A percentile compares a stretch with the other conserved stretches of the same genome.
These are phyloP conservation scores for Trichosporon faecale DNA, from an alignment of 1,284 basidiomycete species.

Conservation along the genomic window DNA sequence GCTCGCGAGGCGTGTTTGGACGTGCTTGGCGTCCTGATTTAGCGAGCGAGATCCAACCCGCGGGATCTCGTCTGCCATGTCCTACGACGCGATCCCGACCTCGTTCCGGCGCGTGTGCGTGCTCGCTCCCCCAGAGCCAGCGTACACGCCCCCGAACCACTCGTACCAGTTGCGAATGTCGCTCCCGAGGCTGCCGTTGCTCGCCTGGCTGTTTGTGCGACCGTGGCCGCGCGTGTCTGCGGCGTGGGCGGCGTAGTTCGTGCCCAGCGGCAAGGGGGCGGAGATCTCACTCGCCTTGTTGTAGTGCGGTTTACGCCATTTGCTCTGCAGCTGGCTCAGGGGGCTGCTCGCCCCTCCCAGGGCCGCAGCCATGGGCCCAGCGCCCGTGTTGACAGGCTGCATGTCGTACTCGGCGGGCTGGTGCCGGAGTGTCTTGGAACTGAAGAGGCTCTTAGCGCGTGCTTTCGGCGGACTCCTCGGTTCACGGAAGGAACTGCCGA, in stretches of 20 bases:
- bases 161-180: slow-evolving; percentile 7
- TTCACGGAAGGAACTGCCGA: neutral
- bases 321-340: slow-evolving; percentile 16
- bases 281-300: slow-evolving; percentile 4
- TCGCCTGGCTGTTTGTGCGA: neutral
- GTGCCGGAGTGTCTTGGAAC: neutral
- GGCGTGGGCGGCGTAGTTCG: neutral
- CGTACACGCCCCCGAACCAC: slow-evolving; percentile 2
- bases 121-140: neutral
- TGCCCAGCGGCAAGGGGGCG: neutral
- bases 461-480: neutral
- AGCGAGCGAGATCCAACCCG: too few relatives aligned
- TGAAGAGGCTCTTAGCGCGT: neutral
- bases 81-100: neutral
- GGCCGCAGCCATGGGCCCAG: slow-evolving; percentile 17
- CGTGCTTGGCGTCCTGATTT: too few relatives aligned
- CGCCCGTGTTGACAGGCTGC: neutral
- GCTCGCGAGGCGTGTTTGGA: too few relatives aligned
- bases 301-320: neutral
- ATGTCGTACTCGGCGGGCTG: neutral
- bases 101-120: neutral
- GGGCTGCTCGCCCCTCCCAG: slow-evolving; percentile 18
- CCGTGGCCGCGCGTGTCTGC: neutral
- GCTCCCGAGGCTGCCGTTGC: neutral
- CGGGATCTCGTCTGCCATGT: too few relatives aligned